phyloP scores from a whole-genome alignment of 352 stramenopile species.

The Phytophthora kernoviae region DNA sequence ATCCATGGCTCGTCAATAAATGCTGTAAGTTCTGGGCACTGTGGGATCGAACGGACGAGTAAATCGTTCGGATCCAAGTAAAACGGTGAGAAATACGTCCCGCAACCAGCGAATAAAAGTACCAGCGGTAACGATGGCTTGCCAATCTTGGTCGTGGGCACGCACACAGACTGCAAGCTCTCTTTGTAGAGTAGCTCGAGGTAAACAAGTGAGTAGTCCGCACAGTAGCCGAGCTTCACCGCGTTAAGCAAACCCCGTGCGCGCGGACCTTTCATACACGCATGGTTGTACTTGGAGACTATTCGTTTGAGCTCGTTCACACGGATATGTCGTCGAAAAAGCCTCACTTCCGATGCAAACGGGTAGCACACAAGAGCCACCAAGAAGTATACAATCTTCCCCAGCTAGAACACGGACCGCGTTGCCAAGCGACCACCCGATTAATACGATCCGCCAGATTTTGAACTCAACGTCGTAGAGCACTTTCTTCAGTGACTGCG shows the following conservation, averaged over 20 bases:
- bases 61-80: conserved; percentile 85
- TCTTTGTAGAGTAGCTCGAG: conserved; percentile 81
- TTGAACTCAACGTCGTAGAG: conserved; percentile 75
- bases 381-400: conserved; percentile 63
- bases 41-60: conserved; percentile 75
- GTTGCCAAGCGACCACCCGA: conserved; percentile 56
- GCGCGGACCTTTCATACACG: conserved; percentile 79
- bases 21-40: conserved; percentile 78
- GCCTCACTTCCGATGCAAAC: conserved; percentile 64
- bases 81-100: conserved; percentile 81
- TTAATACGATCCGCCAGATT: conserved; percentile 73
- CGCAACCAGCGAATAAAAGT: conserved; percentile 75
- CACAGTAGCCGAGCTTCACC: conserved; percentile 78
- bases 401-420: conserved; percentile 51
- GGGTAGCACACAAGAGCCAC: conserved; percentile 74
- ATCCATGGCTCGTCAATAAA: conserved; percentile 89
- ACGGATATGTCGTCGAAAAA: conserved; percentile 73
- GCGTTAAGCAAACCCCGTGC: conserved; percentile 73
- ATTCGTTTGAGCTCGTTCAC: conserved; percentile 81
- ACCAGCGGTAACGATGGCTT: conserved; percentile 76
- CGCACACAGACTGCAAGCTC: conserved; percentile 68
- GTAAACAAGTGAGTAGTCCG: conserved; percentile 83
- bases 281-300: conserved; percentile 80
- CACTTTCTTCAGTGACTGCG: conserved; percentile 59
- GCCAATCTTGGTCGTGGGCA: conserved; percentile 73